phyloP scores from a whole-genome alignment of 345 rosid genomes.

The Mallotus nudiflorus region DNA sequence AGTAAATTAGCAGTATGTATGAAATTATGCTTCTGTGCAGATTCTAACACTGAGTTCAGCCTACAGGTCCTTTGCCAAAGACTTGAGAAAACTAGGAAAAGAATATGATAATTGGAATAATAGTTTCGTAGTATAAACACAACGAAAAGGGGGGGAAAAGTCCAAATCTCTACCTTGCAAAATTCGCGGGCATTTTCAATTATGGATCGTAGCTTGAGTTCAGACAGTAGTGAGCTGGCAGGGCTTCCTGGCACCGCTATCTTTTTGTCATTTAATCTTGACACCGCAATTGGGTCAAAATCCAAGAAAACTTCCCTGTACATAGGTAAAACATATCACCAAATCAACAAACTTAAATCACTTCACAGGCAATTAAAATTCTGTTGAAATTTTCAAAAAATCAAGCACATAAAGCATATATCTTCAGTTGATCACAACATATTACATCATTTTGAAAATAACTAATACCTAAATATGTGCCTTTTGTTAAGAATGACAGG shows the following conservation, averaged over 20 bases:
- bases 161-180: slow-evolving; percentile 47
- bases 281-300: slow-evolving; percentile 62
- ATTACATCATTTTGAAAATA: not conserved
- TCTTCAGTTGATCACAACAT: not conserved
- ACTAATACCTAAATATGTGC: slow-evolving; percentile 52
- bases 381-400: not conserved
- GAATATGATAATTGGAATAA: no score
- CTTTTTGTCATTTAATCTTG: slow-evolving; percentile 74
- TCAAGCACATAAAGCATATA: not conserved
- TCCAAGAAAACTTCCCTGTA: slow-evolving; percentile 74
- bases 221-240: slow-evolving; percentile 62
- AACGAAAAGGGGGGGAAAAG: not conserved
- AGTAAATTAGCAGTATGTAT: no score
- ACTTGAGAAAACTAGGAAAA: no score
- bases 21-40: not conserved
- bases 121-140: not conserved
- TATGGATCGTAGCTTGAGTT: slow-evolving; percentile 59
- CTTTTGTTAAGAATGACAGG: slow-evolving; percentile 64
- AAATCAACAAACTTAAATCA: not conserved
- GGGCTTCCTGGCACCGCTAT: slow-evolving; percentile 49
- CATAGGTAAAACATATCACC: not conserved
- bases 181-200: slow-evolving; percentile 75
- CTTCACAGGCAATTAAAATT: not conserved
- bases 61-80: no score
- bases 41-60: no score